Base-by-base conservation (phyloP, 176 grass and related monocot species). In the Raddia guianensis region DNA sequence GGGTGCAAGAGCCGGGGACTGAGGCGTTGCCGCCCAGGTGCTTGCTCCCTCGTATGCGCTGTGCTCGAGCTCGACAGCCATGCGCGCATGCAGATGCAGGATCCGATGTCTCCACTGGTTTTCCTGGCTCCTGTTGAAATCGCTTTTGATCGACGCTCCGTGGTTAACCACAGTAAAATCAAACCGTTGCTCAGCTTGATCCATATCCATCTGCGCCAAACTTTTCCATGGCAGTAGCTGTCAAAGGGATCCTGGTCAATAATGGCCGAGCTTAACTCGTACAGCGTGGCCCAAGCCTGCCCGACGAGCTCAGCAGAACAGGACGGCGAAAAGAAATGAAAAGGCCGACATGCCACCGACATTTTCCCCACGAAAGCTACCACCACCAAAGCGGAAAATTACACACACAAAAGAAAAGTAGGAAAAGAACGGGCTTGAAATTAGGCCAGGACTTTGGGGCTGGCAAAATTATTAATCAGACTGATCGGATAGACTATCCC, bases 291-390 rank as follows among this genome's bases (percentile, higher is more conserved):
- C 76, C 53, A 11, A 0, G 6, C 37, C 40, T 63, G 70, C 37
- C 70, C 70, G 51, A 16, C 63, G 54, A 40, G 54, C 42, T 63
- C 12, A 11, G 46, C 62, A 7, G 9, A 19, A 8, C 9, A 48
- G 79, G 79, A 57, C 79, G 65, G 53, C 16, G 14, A 12, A 88
- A 89, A 71, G 63, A 81, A 40, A 63, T 6, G 53, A 54, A 74
- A 85, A 77, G 87, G 78, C 82, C 77, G 76, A 85, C 87, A 89
- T 3, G 87, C 57, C 87, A 89, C 82, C 77, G 87, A 81, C 87
- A 72, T 89, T 72, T 72, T 66, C 43, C 49, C 49, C 6, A 48
- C 56, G 65, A 71, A 77, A 81, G 82, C 72, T 55, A 8, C 52
- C 47, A 45, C 37, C 77, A 89, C 37, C 77, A 89, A 89, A 85